phyloP scores from a whole-genome alignment of 2,329 filamentous ascomycete genomes.

The Hypocreales sp. region DNA sequence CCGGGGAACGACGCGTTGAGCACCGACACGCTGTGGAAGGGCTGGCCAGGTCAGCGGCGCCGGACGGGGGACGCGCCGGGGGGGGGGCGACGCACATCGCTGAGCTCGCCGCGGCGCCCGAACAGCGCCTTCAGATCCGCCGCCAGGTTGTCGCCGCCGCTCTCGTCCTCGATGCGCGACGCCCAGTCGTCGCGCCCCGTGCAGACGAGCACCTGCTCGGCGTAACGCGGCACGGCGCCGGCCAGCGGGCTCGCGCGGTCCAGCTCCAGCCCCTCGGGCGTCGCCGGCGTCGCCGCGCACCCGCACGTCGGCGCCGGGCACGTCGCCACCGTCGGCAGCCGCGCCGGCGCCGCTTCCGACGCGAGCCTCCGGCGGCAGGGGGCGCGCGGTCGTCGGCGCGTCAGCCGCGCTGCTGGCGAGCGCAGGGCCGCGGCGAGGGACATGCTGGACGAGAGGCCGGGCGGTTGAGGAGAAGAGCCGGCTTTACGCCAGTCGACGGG shows the following conservation, averaged over 20 bases:
- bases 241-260: constrained; percentile 56
- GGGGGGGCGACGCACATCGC: constrained; percentile 38
- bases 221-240: constrained; percentile 63
- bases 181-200: constrained; percentile 71
- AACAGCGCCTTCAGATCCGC: constrained; percentile 57
- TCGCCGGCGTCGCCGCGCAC: constrained; percentile 50
- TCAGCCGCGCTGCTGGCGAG: too few relatives aligned
- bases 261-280: constrained; percentile 56
- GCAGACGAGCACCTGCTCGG: constrained; percentile 70
- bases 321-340: constrained; percentile 28
- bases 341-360: constrained; percentile 21
- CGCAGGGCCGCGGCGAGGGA: too few relatives aligned
- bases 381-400: too few relatives aligned
- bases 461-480: too few relatives aligned
- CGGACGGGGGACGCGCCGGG: too few relatives aligned
- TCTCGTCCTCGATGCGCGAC: constrained; percentile 73
- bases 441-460: too few relatives aligned
- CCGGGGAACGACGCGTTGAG: constrained; percentile 63
- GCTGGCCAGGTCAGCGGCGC: constrained; percentile 30
- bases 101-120: constrained; percentile 48
- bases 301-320: constrained; percentile 67
- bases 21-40: constrained; percentile 67
- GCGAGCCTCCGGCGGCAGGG: constrained; percentile 36
- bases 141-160: constrained; percentile 48
- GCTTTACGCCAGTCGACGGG: too few relatives aligned